These are phyloP conservation scores for Aspergillus carbonarius DNA, from an alignment of 2,329 filamentous ascomycete species.

Conservation along the genomic window DNA sequence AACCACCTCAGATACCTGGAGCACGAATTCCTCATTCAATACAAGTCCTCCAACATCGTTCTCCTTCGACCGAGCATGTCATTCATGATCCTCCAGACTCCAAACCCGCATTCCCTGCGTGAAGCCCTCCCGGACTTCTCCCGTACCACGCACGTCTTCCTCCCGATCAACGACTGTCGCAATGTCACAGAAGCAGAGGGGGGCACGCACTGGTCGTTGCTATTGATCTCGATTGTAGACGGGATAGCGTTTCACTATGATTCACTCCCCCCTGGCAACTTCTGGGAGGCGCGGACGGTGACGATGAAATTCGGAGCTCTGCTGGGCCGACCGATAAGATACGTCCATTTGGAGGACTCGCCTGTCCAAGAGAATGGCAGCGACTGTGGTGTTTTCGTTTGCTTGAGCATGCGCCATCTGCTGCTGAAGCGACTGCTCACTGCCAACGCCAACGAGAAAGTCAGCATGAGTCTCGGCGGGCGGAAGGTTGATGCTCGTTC, in stretches of 20 bases:
- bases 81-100: conserved; percentile 79
- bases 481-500: conserved; percentile 77
- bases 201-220: conserved; percentile 90
- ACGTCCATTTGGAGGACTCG: conserved; percentile 78
- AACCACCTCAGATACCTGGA: conserved; percentile 67
- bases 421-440: conserved; percentile 78
- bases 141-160: conserved; percentile 84
- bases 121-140: conserved; percentile 78
- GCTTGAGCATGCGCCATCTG: conserved; percentile 91
- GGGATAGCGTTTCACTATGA: conserved; percentile 97
- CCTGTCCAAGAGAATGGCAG: conserved; percentile 90
- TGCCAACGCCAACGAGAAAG: conserved; percentile 78
- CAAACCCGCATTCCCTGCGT: conserved; percentile 56
- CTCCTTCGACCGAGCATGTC: conserved; percentile 91
- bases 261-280: conserved; percentile 74
- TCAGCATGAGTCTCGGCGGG: conserved; percentile 89
- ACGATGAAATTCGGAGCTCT: conserved; percentile 68
- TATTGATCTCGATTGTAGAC: conserved; percentile 85
- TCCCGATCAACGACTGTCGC: conserved; percentile 87
- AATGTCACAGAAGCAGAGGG: conserved; percentile 78
- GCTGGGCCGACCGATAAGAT: conserved; percentile 65
- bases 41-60: conserved; percentile 79
- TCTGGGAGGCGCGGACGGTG: conserved; percentile 67
- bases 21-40: conserved; percentile 77
- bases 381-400: conserved; percentile 96